Conservation (phyloP, 805 yeast genomes). For the Hanseniaspora valbyensis region DNA sequence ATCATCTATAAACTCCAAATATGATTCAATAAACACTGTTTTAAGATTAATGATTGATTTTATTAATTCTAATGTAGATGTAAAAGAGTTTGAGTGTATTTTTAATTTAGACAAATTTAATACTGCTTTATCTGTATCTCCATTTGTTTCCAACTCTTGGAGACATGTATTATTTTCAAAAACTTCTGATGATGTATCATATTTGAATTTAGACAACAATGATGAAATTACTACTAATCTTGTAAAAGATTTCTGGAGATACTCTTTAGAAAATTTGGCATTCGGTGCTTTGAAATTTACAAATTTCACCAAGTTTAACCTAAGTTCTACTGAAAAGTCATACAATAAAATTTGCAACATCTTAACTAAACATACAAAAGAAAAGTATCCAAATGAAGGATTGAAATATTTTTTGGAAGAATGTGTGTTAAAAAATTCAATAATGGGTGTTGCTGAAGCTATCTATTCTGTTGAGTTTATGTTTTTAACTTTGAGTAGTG, state of each 20-base stretch:
- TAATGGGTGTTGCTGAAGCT: conserved; percentile 78
- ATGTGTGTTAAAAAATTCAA: conserved; percentile 65
- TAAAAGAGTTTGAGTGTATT: background rate
- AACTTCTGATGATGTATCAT: background rate
- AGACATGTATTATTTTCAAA: background rate
- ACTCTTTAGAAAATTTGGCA: background rate
- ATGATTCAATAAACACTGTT: background rate
- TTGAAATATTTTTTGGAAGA: conserved; percentile 38
- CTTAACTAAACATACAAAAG: background rate
- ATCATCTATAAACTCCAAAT: background rate
- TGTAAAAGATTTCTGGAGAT: background rate
- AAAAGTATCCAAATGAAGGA: conserved; percentile 21
- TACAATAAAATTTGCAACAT: background rate
- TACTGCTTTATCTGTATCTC: no score
- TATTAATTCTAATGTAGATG: background rate
- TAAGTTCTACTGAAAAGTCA: background rate
- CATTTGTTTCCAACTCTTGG: background rate
- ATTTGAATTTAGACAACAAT: background rate
- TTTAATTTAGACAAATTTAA: background rate
- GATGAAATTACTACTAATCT: background rate
- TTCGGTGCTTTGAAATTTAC: background rate
- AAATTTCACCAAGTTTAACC: background rate
- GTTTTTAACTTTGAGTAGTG: conserved; percentile 36
- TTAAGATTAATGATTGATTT: conserved; percentile 2
- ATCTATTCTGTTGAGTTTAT: conserved; percentile 54